phyloP scores from a whole-genome alignment of 257 asterid genomes.

The Nyctanthes arbortristis region DNA sequence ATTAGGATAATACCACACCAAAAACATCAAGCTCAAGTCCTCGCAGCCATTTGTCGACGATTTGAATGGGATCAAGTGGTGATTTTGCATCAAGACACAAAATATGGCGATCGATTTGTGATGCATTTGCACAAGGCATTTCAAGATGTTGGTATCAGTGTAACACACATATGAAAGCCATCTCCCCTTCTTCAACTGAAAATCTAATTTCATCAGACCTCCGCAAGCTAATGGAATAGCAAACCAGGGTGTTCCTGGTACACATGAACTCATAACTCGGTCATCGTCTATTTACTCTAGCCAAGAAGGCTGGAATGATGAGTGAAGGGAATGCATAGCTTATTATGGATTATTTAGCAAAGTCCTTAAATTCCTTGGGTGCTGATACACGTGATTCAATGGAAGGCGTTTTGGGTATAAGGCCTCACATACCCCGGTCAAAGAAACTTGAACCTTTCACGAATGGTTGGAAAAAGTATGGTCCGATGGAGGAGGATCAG shows the following conservation, averaged over 20 bases:
- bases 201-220: slow-evolving; percentile 11
- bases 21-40: slow-evolving; percentile 32
- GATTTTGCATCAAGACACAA: too few species aligned
- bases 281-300: slow-evolving; percentile 4
- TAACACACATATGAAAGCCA: slow-evolving; percentile 10
- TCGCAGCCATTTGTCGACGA: slow-evolving; percentile 39
- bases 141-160: slow-evolving; percentile 21
- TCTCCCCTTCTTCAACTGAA: slow-evolving; percentile 24
- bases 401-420: slow-evolving; percentile 37
- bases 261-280: background rate
- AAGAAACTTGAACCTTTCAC: slow-evolving; percentile 17
- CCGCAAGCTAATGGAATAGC: background rate
- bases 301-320: slow-evolving; percentile 23
- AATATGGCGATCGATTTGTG: slow-evolving; percentile 29
- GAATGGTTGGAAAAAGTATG: slow-evolving; percentile 30
- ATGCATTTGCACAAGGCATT: slow-evolving; percentile 31
- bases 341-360: slow-evolving; percentile 28
- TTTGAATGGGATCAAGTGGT: slow-evolving; percentile 43
- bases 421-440: slow-evolving; percentile 29
- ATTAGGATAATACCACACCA: slow-evolving; percentile 26
- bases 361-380: slow-evolving; percentile 24
- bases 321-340: slow-evolving; percentile 34
- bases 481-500: slow-evolving; percentile 1
- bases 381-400: slow-evolving; percentile 20
- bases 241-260: background rate